These are phyloP conservation scores for Aspergillus sp. DNA, from an alignment of 2,329 filamentous ascomycete genomes.

Conservation along the genomic window DNA sequence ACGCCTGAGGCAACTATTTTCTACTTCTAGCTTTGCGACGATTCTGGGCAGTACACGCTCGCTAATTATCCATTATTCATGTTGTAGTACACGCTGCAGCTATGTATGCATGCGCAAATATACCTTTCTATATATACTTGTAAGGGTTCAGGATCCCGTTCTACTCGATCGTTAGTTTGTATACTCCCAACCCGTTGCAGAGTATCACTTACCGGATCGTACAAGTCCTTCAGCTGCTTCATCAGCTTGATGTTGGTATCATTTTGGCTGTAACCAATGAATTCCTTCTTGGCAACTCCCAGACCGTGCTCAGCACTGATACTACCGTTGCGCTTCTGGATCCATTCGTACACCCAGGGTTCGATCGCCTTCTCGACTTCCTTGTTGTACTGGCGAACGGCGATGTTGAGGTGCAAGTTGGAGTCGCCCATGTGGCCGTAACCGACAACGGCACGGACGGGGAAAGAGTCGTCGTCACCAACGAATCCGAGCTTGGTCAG, in stretches of 20 bases:
- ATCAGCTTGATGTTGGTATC: conserved; percentile 87
- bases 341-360: conserved; percentile 98
- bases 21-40: too few species aligned
- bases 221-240: conserved; percentile 92
- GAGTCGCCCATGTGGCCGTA: conserved; percentile 99
- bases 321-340: conserved; percentile 81
- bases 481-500: conserved; percentile 76
- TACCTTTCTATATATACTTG: conserved; percentile 73
- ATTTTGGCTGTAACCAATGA: conserved; percentile 88
- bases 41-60: not conserved
- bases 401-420: conserved; percentile 92
- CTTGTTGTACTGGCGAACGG: conserved; percentile 81
- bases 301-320: conserved; percentile 97
- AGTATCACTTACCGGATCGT: conserved; percentile 77
- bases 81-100: not conserved
- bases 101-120: conserved; percentile 6
- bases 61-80: not conserved
- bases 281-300: conserved; percentile 93
- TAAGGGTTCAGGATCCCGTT: conserved; percentile 99
- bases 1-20: conserved; percentile 6
- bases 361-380: conserved; percentile 85
- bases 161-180: conserved; percentile 51
- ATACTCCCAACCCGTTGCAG: not conserved
- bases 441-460: conserved; percentile 87
- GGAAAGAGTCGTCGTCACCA: conserved; percentile 73